Evolutionary conservation across 2,329 filamentous ascomycete genomes (phyloP).

Genomic region (Biscogniauxia mediterranea): DNA sequence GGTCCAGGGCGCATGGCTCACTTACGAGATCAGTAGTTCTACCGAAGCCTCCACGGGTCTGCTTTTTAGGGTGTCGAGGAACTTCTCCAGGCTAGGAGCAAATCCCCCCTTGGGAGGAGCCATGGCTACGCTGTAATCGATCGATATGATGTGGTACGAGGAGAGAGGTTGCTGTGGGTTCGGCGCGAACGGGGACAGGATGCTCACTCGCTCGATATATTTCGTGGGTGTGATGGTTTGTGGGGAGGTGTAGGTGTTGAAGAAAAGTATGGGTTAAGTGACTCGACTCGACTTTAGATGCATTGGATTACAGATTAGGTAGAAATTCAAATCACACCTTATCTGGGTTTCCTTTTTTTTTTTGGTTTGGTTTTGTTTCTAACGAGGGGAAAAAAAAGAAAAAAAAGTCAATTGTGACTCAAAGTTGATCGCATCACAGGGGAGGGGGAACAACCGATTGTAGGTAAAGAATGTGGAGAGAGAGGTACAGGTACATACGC

Average conservation of each 20-base stretch:
- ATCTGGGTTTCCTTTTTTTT: neutral
- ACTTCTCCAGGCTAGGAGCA: slow-evolving; percentile 74
- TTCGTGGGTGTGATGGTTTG: slow-evolving; percentile 3
- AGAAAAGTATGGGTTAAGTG: neutral
- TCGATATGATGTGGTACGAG: neutral
- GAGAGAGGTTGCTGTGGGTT: neutral
- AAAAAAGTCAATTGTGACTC: neutral
- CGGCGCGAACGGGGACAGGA: neutral
- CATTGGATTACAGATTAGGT: neutral
- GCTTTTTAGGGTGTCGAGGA: slow-evolving; percentile 74
- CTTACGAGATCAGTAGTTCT: slow-evolving; percentile 79
- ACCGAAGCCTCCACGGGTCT: slow-evolving; percentile 77
- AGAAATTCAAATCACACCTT: neutral
- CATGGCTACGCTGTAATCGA: slow-evolving; percentile 42
- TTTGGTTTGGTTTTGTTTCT: neutral
- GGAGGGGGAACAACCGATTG: neutral
- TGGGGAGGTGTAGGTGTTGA: neutral
- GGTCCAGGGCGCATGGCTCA: neutral
- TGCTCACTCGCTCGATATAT: neutral
- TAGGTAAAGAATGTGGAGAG: no score
- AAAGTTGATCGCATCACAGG: neutral
- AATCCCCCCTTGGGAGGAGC: slow-evolving; percentile 53
- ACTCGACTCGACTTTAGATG: neutral
- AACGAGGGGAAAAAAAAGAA: no score
- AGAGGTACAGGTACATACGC: neutral